Evolutionary conservation across 352 stramenopile genomes (phyloP), one percentile per base, ranked within the genome.

Genomic region (Phytophthora fragariae): DNA sequence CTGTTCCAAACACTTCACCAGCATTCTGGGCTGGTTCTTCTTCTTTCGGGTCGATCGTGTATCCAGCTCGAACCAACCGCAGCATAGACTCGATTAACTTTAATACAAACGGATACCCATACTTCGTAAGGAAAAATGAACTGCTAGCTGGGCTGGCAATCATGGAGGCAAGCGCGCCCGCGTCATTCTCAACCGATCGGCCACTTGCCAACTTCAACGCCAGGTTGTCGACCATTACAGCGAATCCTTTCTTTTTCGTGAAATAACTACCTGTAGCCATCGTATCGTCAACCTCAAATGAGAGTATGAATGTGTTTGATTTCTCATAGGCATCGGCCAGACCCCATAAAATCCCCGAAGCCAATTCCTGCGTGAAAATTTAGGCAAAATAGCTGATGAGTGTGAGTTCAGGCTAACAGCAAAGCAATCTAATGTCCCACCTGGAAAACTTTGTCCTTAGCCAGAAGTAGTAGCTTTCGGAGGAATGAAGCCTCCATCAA

Each of bases 301-400:
- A 68, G 9, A 76, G 35, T 31, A 72, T 57, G 57, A 55, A 64
- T 4, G 12, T 57, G 50, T 64, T 72, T 29, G 63, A 54, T 55
- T 76, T 72, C 41, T 72, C 49, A 39, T 68, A 76, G 44, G 62
- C 63, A 17, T 72, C 69, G 6, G 57, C 63, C 47, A 76, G 69
- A 35, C 69, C 69, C 69, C 62, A 76, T 31, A 76, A 44, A 58
- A 76, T 64, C 7, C 56, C 62, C 59, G 69, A 68, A 3, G 69
- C 62, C 39, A 64, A 47, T 21, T 72, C 69, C 69, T 76, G 29
- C 19, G 44, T 17, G 29, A 15, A 65, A 19, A 5, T 52, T 12
- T 6, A 64, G 8, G 7, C 39, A 46, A 46, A n/a, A 17, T 3
- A 6, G 2, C 19, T 46, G 35, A 5, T 17, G 56, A 44, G n/a